Base-by-base conservation (phyloP, 2,329 filamentous ascomycete species). In the Neocatenulostroma microsporum region DNA sequence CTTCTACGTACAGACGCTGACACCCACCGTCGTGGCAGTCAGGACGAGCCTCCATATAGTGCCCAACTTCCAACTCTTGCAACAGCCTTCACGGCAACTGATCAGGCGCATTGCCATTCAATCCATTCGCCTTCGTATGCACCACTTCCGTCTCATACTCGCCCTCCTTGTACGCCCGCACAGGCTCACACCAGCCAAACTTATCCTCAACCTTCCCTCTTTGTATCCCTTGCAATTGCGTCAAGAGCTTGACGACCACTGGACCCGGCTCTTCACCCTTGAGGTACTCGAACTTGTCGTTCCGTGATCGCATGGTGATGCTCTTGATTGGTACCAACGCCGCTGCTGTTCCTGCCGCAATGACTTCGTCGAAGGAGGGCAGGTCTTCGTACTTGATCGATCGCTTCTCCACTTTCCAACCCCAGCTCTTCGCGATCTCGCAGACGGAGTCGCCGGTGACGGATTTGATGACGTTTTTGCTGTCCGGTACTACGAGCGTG, bases 341-440 rank as follows among this genome's bases (percentile, higher is more conserved):
- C 0, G 88, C 89, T 0, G 89, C 89, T 0, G 89, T 96, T 2
- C 89, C 89, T 3, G 87, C 88, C 3, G 89, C 91, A 63, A 95
- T 79, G 35, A 98, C 80, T 63, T 96, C 89, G 29, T 68, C 68
- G 57, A 87, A 86, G 12, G 65, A 58, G 5, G 58, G 49, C 27
- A 84, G 63, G 52, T 84, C 80, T 6, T 72, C 67, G 56, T 82
- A 82, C 21, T 66, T 74, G 61, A 86, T 81, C 47, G 77, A 60
- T 37, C 88, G 70, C 55, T 74, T 76, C 68, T 95, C 88, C 0
- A 91, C 82, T 48, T 75, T 80, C 82, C 84, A 96, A 2, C 88
- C 88, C 47, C 86, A 82, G 53, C 76, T 78, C 52, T 73, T 72
- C 1, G 74, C 89, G 47, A 96, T 82, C 39, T 81, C 72, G 56